These are phyloP conservation scores for Paraglomus brasilianum DNA, from an alignment of 192 early-diverging fungal species.

Conservation along the genomic window DNA sequence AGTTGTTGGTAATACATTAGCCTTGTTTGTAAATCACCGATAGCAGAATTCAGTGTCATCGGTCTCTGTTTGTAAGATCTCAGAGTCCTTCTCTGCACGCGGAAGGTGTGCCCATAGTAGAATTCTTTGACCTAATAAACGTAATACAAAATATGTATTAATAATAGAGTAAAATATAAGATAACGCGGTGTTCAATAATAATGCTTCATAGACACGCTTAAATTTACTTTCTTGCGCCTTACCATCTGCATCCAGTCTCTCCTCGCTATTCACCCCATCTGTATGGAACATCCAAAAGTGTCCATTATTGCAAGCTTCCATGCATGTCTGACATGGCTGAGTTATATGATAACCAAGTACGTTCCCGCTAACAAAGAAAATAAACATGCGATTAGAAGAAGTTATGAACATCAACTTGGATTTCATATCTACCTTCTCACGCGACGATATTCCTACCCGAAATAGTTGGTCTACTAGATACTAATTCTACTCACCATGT, in stretches of 20 bases:
- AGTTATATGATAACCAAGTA: conserved; percentile 78
- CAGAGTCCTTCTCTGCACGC: conserved; percentile 5
- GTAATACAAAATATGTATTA: too few relatives aligned
- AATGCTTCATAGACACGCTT: too few relatives aligned
- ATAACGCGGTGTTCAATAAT: too few relatives aligned
- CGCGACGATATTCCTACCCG: not conserved
- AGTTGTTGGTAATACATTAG: too few relatives aligned
- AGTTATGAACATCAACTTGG: too few relatives aligned
- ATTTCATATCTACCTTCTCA: too few relatives aligned
- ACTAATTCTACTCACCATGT: conserved; percentile 49
- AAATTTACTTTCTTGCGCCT: not conserved
- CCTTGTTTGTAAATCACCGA: too few relatives aligned
- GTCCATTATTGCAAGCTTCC: conserved; percentile 92
- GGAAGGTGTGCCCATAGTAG: conserved; percentile 24
- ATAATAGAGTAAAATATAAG: too few relatives aligned
- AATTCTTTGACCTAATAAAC: conserved; percentile 13
- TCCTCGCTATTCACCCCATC: conserved; percentile 68
- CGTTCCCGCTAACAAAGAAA: conserved; percentile 58
- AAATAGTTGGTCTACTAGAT: not conserved
- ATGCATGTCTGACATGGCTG: conserved; percentile 85
- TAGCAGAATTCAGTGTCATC: not conserved
- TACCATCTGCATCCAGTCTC: conserved; percentile 34
- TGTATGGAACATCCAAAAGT: conserved; percentile 96
- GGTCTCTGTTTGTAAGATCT: not conserved
- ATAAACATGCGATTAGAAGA: too few relatives aligned